Conservation (phyloP, 75 land plant species). For the Sequoiadendron giganteum region DNA sequence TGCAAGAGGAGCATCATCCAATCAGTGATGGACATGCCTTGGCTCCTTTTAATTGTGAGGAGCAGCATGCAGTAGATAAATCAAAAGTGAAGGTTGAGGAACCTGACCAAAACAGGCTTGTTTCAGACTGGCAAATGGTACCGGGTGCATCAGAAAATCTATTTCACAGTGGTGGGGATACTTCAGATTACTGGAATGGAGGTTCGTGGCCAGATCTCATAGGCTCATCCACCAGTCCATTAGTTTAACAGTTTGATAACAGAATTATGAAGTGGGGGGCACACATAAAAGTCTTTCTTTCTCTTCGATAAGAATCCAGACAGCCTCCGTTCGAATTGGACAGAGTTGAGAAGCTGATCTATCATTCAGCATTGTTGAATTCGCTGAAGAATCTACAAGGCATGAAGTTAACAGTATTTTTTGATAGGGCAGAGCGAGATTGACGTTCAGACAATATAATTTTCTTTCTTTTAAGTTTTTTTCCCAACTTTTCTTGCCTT, state of each 20-base stretch:
- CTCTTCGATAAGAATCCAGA: not conserved
- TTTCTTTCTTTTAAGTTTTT: not conserved
- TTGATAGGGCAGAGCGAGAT: not conserved
- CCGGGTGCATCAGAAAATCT: constrained; percentile 2
- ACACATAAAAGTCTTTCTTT: not conserved
- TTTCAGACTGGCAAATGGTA: constrained; percentile 10
- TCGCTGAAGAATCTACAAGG: not conserved
- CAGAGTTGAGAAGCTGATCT: not conserved
- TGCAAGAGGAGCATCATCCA: not conserved
- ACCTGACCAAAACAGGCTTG: constrained; percentile 9
- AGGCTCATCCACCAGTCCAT: constrained; percentile 3
- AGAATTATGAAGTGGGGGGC: not conserved
- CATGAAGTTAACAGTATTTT: not conserved
- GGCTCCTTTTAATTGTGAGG: not conserved
- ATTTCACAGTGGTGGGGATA: not conserved
- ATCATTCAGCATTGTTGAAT: not conserved
- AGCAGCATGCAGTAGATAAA: not conserved
- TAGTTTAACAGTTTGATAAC: not conserved
- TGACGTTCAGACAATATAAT: not conserved
- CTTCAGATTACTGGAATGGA: constrained; percentile 8
- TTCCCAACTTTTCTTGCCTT: not conserved
- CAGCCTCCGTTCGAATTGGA: not conserved
- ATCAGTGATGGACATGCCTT: not conserved
- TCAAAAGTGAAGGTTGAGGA: constrained; percentile 8
- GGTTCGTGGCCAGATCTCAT: constrained; percentile 11